Evolutionary conservation across 331 rosid species (phyloP), one percentile per base, ranked within the genome.

Genomic region (Rosa hybrid): DNA sequence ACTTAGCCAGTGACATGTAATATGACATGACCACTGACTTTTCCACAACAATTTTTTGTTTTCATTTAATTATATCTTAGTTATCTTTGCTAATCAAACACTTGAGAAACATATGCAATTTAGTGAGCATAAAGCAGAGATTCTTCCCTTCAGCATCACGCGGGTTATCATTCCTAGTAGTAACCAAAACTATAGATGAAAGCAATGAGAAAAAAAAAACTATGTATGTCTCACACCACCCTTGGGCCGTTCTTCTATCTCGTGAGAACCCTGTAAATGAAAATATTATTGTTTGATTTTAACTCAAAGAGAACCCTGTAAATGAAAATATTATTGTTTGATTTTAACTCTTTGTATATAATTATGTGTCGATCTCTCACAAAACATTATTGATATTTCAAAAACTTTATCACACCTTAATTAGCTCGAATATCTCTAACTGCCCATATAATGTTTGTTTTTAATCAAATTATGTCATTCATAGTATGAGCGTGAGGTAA

Each of bases 111-210:
- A 34, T 34, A 34, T 34, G 39, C 4, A 34, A 34, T 34, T 34
- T 34, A 34, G 39, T 34, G 39, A 34, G 39, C 39, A 34, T 34
- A 34, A 34, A 34, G 39, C 5, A 34, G 39, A 34, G 39, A 34
- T 34, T 34, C 39, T 3, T 34, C 4, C 39, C 39, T 4, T 0
- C 39, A 34, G 4, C 39, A 34, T 34, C 39, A 3, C 39, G 39
- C 4, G 39, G 39, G 4, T 34, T 34, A 0, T 34, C 39, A 34
- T 34, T 34, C 39, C 39, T 34, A 34, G 20, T 92, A 92, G 86
- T 89, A 90, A 23, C 91, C 92, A 46, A 92, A 90, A 83, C 96
- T 92, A 81, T 96, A 90, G 0, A 90, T 16, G 59, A 92, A 89
- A 68, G 97, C 89, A 0, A 92, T 87, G 4, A 92, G 56, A 63